Evolutionary conservation across 371 early-diverging fungal species (phyloP), one percentile per base, ranked within the genome.

Genomic region (Mortierella polycephala): DNA sequence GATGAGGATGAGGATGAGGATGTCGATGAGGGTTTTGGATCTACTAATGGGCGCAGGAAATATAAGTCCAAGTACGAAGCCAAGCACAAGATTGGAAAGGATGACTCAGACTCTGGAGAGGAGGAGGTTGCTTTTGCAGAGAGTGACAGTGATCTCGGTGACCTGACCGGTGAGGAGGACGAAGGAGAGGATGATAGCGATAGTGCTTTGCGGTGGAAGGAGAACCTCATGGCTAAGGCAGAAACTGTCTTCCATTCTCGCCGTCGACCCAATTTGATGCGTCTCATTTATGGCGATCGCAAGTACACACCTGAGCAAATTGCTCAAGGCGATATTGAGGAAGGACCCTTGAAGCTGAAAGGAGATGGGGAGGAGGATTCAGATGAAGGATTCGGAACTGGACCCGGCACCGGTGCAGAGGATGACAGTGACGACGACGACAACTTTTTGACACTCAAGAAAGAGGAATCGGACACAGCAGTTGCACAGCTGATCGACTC

Each of bases 231-330:
- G 52, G 86, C 89, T 68, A 92, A 92, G 64, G 93, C 94, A 5
- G 87, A 86, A 41, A 81, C 85, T 1, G 83, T 86, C 61, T 91
- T 90, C 69, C 75, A 77, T 20, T 85, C 88, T 40, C 82, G 83
- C 60, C 89, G 89, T 45, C 86, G 92, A 23, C 85, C 89, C 67
- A 94, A 95, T 62, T 79, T 97, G 57, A 95, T 96, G 96, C 90
- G 93, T 30, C 81, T 95, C 0, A 93, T 98, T 37, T 98, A 98
- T 69, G 87, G 90, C 44, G 74, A 82, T 1, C 81, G 83, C 37
- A 86, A 88, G 46, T 63, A 85, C 45, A 69, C 86, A 0, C 88
- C 89, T 5, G 89, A 89, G 57, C 86, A 86, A 63, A 89, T 91
- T 49, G 72, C 68, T 8, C 65, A 71, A 1, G 88, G 87, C 16